Percentiles rank a stretch among this genome's conserved stretches.
Evolutionary conservation across 257 asterid species (phyloP).

Genomic region (Nicotiana obtusifolia): DNA sequence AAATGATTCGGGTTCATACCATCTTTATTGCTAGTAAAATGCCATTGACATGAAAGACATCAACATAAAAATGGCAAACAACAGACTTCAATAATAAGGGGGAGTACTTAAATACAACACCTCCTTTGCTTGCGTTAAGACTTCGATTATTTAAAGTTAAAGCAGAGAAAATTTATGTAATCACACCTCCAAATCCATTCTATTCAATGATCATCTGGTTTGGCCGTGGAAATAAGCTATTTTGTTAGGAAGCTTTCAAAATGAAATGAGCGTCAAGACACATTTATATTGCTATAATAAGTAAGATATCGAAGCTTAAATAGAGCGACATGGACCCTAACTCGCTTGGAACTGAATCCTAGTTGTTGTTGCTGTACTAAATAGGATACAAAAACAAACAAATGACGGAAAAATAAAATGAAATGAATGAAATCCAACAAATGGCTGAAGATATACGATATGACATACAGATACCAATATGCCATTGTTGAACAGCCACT

Average conservation of each 20-base stretch:
- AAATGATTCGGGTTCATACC: neutral
- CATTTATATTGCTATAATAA: neutral
- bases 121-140: neutral
- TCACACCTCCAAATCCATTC: neutral
- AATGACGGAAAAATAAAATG: neutral
- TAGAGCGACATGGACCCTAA: neutral
- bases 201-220: neutral
- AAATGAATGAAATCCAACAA: neutral
- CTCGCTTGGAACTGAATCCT: neutral
- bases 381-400: neutral
- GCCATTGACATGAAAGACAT: neutral
- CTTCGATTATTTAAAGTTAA: neutral
- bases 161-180: neutral
- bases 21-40: neutral
- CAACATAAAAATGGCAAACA: neutral
- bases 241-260: neutral
- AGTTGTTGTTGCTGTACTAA: neutral
- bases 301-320: neutral
- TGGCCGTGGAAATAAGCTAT: neutral
- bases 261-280: neutral
- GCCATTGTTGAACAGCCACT: neutral
- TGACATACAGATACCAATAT: neutral
- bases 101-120: neutral
- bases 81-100: neutral
- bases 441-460: neutral